A percentile compares a stretch with the other conserved stretches of the same genome.
These are phyloP conservation scores for Hirschioporus abietinus DNA, from an alignment of 768 basidiomycete species.

Conservation along the genomic window DNA sequence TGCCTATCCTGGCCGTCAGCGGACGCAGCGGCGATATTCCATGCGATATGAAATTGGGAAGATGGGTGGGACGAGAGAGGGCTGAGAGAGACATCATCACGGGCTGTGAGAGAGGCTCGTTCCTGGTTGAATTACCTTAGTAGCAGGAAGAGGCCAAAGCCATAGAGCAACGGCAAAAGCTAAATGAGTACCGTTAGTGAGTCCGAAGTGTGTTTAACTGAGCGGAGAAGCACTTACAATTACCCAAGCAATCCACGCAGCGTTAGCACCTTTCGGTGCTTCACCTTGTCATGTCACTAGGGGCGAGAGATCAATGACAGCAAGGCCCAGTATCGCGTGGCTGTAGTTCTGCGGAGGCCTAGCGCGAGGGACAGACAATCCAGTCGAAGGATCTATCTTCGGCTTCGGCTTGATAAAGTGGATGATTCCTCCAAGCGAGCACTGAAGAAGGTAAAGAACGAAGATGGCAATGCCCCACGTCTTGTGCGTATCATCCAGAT, in stretches of 20 bases:
- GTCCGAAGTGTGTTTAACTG: background rate
- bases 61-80: background rate
- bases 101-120: background rate
- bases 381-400: conserved; percentile 1
- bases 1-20: background rate
- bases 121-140: conserved; percentile 46
- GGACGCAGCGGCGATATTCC: background rate
- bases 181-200: conserved; percentile 14
- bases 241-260: conserved; percentile 45
- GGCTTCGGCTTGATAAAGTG: conserved; percentile 45
- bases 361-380: conserved; percentile 5
- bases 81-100: background rate
- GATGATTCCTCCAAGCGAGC: conserved; percentile 43
- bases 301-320: conserved; percentile 41
- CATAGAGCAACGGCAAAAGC: conserved; percentile 42
- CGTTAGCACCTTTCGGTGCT: conserved; percentile 30
- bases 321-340: conserved; percentile 50
- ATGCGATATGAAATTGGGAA: background rate
- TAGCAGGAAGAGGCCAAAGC: conserved; percentile 36
- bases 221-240: conserved; percentile 30
- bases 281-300: conserved; percentile 35
- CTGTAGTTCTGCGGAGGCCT: conserved; percentile 53
- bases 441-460: conserved; percentile 45
- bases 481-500: conserved; percentile 47
- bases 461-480: conserved; percentile 46